Conservation (phyloP, 1,284 basidiomycete species). For the Rhodotorula sp. region DNA sequence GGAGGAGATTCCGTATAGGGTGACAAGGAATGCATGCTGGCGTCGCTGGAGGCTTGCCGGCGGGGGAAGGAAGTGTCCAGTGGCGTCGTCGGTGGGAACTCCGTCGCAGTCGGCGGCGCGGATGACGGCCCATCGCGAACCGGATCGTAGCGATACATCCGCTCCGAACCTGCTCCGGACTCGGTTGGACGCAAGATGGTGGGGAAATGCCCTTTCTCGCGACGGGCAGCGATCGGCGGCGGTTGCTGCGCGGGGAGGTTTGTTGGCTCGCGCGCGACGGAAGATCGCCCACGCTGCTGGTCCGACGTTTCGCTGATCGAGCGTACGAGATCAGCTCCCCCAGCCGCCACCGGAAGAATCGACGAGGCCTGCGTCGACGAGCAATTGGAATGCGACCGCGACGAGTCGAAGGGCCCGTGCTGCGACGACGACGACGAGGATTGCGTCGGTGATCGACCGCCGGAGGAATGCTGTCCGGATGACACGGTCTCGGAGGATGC, state of each 20-base stretch:
- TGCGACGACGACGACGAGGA: not conserved
- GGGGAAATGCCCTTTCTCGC: too few species aligned
- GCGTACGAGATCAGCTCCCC: not conserved
- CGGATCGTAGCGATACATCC: not conserved
- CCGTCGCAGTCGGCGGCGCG: not conserved
- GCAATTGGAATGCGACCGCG: not conserved
- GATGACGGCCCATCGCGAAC: not conserved
- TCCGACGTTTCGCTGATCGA: not conserved
- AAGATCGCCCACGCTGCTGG: not conserved
- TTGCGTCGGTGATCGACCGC: not conserved
- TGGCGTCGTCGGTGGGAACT: not conserved
- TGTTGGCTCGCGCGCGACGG: not conserved
- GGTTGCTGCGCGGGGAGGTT: not conserved
- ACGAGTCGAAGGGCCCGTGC: not conserved
- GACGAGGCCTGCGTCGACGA: not conserved
- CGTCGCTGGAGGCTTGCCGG: not conserved
- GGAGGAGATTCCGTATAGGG: not conserved
- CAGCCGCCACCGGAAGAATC: not conserved
- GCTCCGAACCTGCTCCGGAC: not conserved
- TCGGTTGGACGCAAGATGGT: not conserved
- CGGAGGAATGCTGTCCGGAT: not conserved
- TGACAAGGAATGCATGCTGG: not conserved
- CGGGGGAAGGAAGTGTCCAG: not conserved
- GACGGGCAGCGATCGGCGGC: not conserved
- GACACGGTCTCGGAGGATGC: not conserved